These are phyloP conservation scores for Clathrospora elynae DNA, from an alignment of 2,329 filamentous ascomycete species.

Conservation along the genomic window DNA sequence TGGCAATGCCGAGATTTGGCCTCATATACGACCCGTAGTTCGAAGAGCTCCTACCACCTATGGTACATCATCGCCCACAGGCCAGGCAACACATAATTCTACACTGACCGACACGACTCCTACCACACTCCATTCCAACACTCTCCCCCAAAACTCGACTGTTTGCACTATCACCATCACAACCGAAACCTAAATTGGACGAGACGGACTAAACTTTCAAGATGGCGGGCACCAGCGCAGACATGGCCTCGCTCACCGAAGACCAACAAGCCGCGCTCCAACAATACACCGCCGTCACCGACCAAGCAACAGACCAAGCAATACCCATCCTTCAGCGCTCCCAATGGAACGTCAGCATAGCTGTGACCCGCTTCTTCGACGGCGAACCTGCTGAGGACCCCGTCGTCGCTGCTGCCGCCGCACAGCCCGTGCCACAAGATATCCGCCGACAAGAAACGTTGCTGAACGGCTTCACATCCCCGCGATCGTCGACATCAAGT, in stretches of 20 bases:
- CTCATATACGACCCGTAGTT: constrained; percentile 18
- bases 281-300: constrained; percentile 86
- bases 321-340: constrained; percentile 80
- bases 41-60: constrained; percentile 19
- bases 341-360: constrained; percentile 97
- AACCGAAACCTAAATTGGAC: constrained; percentile 1
- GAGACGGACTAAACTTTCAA: neutral
- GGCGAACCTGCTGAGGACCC: constrained; percentile 81
- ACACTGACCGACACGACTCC: constrained; percentile 2
- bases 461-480: constrained; percentile 54
- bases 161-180: neutral
- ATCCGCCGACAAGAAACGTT: constrained; percentile 74
- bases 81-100: constrained; percentile 21
- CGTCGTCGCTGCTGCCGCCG: constrained; percentile 75
- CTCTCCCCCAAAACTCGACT: neutral
- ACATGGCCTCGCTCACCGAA: constrained; percentile 72
- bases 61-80: constrained; percentile 23
- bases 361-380: constrained; percentile 96
- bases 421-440: constrained; percentile 64
- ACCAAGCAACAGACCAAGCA: constrained; percentile 77
- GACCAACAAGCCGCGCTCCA: constrained; percentile 83
- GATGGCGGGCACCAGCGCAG: constrained; percentile 53
- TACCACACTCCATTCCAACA: constrained; percentile 26
- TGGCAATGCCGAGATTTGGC: constrained; percentile 21
- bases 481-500: constrained; percentile 42